Base-by-base conservation (phyloP, 176 grass and related monocot genomes). In the bread wheat (Triticum aestivum) region DNA sequence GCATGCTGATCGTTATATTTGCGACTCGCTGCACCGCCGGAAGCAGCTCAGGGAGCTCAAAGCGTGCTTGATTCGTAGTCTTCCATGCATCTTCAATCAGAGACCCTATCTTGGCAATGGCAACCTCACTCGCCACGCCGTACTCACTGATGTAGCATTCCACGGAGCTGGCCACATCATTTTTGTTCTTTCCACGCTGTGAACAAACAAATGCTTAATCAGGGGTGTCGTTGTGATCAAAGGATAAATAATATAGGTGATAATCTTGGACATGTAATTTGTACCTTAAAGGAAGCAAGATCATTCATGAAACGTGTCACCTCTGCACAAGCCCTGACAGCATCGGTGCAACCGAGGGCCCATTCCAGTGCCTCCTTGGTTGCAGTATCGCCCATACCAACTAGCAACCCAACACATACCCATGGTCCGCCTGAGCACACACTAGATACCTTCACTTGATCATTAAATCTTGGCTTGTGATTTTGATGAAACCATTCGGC, bases 261-360 rank as follows among this genome's bases (percentile, higher is more conserved):
- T 78, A 78, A 34, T 51, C 14, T 78, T 65, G 20, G 61, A 45
- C 68, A 8, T 79, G 29, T 54, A 29, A 63, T 59, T 21, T 61
- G 11, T 91, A 87, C 89, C 79, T 90, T 82, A 64, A 78, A 79
- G 3, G 71, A 54, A 65, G 66, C 49, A 87, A 90, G 59, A 10
- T 91, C 89, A 21, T 91, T 87, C 37, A 56, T 84, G 74, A 86
- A 88, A 32, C 89, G 68, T 8, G 65, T 54, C 24, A 91, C 65
- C 51, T 82, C 78, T 41, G 73, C 65, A 12, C 56, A 88, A 54
- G 74, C 80, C 14, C 39, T 66, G 9, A 75, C 80, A 64, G 77
- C 89, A 79, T 79, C 32, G 0, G 80, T 82, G 54, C 74, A 39
- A 13, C 78, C 15, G 14, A 21, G 52, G 32, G 82, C 62, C 89